Conservation (phyloP, 331 rosid genomes). For the Malus hybrid region DNA sequence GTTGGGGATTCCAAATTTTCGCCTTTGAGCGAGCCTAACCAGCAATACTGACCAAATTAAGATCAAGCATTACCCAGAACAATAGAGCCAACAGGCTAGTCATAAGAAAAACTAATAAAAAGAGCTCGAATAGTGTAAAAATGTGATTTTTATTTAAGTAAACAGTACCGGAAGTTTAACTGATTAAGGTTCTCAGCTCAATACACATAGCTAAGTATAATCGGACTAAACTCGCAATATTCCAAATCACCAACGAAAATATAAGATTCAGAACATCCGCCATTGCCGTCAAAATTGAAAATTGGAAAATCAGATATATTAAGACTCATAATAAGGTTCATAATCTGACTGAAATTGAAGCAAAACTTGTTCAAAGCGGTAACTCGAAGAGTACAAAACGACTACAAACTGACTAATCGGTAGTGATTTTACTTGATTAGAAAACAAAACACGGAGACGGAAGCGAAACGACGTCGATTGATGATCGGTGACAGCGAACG, state of each 20-base stretch:
- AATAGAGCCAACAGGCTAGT: too few species aligned
- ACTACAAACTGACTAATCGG: constrained; percentile 12
- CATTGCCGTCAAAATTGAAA: neutral
- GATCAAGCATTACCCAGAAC: too few species aligned
- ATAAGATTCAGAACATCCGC: neutral
- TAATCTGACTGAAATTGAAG: neutral
- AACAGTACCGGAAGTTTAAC: too few species aligned
- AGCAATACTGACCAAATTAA: too few species aligned
- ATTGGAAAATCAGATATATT: neutral
- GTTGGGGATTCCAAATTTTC: too few species aligned
- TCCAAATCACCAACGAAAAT: neutral
- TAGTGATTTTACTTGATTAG: constrained; percentile 1
- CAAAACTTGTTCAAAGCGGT: constrained; percentile 1
- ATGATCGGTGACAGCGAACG: neutral
- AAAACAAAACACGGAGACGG: neutral
- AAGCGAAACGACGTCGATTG: neutral
- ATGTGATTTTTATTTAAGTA: too few species aligned
- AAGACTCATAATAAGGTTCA: neutral
- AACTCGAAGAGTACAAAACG: neutral
- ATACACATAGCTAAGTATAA: neutral
- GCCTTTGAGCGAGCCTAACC: too few species aligned
- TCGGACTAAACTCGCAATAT: too few species aligned
- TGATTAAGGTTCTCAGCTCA: too few species aligned
- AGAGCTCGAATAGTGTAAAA: too few species aligned
- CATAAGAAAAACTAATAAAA: too few species aligned